Conservation (phyloP, 257 asterid genomes). For the Plantago elongata region DNA sequence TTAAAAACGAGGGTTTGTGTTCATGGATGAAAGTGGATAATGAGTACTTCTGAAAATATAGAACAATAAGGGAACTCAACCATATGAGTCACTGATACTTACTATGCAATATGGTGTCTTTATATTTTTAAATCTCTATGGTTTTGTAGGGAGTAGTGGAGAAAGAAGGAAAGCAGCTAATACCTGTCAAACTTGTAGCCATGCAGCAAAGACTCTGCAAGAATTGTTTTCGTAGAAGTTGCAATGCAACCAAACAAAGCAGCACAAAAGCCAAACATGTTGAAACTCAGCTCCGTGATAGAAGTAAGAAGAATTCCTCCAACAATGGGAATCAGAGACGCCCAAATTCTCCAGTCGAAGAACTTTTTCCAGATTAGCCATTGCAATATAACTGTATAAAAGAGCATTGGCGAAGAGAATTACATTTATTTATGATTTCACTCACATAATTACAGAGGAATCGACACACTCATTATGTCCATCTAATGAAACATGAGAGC, state of each 20-base stretch:
- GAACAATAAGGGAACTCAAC: background rate
- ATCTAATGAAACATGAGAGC: background rate
- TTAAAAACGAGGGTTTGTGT: no score
- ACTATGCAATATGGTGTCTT: background rate
- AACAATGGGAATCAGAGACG: slow-evolving; percentile 70
- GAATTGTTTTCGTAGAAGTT: slow-evolving; percentile 77
- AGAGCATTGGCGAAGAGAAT: slow-evolving; percentile 13
- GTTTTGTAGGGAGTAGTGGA: background rate
- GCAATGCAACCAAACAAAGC: slow-evolving; percentile 82
- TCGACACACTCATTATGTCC: background rate
- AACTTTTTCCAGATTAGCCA: slow-evolving; percentile 76
- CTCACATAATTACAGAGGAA: background rate
- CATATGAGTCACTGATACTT: background rate
- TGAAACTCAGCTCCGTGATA: slow-evolving; percentile 74
- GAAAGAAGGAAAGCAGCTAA: slow-evolving; percentile 1
- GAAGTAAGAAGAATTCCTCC: slow-evolving; percentile 84
- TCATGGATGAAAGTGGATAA: no score
- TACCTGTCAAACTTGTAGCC: slow-evolving; percentile 85
- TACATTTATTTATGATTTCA: background rate
- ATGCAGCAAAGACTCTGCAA: slow-evolving; percentile 72
- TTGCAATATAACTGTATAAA: slow-evolving; percentile 58
- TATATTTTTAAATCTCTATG: background rate
- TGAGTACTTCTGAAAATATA: background rate
- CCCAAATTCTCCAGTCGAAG: slow-evolving; percentile 79
- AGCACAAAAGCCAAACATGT: slow-evolving; percentile 66